Evolutionary conservation across 202 grass and related monocot genomes (phyloP).

Genomic region (Hordeum pubiflorum): DNA sequence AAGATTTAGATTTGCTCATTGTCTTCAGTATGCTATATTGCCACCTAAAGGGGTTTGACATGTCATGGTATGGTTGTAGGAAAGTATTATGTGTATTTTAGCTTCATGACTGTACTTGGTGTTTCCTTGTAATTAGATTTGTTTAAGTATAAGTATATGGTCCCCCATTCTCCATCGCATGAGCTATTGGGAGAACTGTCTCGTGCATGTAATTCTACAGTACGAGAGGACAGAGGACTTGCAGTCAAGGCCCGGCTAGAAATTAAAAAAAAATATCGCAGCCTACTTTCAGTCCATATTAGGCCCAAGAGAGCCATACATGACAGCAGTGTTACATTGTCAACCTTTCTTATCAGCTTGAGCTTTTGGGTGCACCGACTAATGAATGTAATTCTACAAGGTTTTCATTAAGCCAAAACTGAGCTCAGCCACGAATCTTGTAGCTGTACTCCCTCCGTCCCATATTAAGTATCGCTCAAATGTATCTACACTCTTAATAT

Average conservation of each 20-base stretch:
- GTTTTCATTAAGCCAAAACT: not conserved
- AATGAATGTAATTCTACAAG: not conserved
- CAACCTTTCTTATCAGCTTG: too few relatives aligned
- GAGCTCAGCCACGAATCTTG: not conserved
- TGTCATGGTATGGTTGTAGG: not conserved
- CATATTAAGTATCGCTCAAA: too few relatives aligned
- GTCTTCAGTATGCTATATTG: not conserved
- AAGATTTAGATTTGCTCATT: not conserved
- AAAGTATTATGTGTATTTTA: not conserved
- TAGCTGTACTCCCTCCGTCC: not conserved
- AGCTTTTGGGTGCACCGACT: too few relatives aligned
- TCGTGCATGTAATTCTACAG: not conserved
- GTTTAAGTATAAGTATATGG: not conserved
- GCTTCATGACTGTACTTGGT: not conserved
- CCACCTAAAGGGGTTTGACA: not conserved
- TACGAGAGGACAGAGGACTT: not conserved
- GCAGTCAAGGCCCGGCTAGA: not conserved
- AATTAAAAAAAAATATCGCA: not conserved
- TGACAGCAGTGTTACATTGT: not conserved
- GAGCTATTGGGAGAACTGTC: not conserved
- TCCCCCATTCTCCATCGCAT: not conserved
- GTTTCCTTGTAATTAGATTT: not conserved
- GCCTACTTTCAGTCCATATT: not conserved
- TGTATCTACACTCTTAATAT: too few relatives aligned
- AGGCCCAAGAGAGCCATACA: not conserved